A percentile compares a stretch with the other conserved stretches of the same genome.
These are phyloP conservation scores for Naganishia albida DNA, from an alignment of 1,284 basidiomycete genomes.

Conservation along the genomic window DNA sequence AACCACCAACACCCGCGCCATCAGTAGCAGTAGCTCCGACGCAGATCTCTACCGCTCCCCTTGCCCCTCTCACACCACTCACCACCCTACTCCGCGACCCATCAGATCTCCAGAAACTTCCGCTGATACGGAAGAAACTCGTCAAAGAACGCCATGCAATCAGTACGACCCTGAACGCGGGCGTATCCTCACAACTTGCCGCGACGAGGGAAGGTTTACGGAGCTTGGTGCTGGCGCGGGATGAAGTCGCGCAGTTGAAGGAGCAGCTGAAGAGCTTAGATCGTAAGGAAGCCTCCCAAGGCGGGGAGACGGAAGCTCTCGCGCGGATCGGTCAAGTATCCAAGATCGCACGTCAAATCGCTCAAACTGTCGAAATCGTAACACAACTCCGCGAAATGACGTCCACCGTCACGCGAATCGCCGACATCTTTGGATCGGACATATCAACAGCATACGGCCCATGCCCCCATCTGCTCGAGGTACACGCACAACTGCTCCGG, in stretches of 20 bases:
- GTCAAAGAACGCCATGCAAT: slow-evolving; percentile 97
- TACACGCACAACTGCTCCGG: slow-evolving; percentile 85
- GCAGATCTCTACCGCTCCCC: neutral
- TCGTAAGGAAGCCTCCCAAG: slow-evolving; percentile 42
- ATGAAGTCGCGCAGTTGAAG: slow-evolving; percentile 80
- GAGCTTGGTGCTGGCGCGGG: slow-evolving; percentile 78
- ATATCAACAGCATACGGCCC: slow-evolving; percentile 66
- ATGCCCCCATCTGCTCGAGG: slow-evolving; percentile 80
- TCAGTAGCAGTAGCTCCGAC: neutral
- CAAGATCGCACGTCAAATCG: slow-evolving; percentile 91
- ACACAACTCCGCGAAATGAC: slow-evolving; percentile 88
- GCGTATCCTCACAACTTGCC: slow-evolving; percentile 91
- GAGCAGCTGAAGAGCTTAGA: slow-evolving; percentile 79
- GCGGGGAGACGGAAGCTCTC: slow-evolving; percentile 86
- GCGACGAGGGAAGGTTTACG: slow-evolving; percentile 85
- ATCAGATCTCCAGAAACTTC: slow-evolving; percentile 88
- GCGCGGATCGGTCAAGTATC: slow-evolving; percentile 67
- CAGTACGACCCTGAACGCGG: slow-evolving; percentile 84
- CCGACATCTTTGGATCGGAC: slow-evolving; percentile 75
- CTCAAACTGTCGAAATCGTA: slow-evolving; percentile 93
- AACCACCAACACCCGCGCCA: neutral
- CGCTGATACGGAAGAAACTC: slow-evolving; percentile 86
- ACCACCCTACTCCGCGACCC: slow-evolving; percentile 82
- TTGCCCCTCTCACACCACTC: slow-evolving; percentile 5
- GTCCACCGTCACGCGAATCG: slow-evolving; percentile 74